A percentile compares a stretch with the other conserved stretches of the same genome.
Conservation (phyloP, 148 eudicot genomes). For the Vaccinium vitisidaea region DNA sequence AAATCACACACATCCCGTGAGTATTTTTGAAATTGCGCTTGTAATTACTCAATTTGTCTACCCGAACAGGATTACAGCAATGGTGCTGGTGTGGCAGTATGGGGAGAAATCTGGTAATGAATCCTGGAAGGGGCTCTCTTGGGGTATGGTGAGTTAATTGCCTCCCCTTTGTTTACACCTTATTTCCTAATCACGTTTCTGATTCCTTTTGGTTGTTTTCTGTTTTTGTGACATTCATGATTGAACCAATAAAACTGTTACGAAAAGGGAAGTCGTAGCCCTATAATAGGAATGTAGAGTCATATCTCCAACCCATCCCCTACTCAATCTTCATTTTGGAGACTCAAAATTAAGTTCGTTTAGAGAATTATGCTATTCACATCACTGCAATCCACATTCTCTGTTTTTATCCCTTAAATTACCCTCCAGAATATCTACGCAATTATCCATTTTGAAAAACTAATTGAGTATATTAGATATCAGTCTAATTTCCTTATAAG, state of each 20-base stretch:
- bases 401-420: no score
- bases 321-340: no score
- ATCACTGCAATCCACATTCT: no score
- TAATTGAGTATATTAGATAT: no score
- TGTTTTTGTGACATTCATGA: not conserved
- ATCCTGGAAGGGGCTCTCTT: conserved; percentile 87
- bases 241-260: not conserved
- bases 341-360: no score
- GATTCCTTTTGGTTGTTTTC: not conserved
- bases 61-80: conserved; percentile 62
- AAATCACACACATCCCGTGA: not conserved
- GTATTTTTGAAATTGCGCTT: not conserved
- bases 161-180: not conserved
- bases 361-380: no score
- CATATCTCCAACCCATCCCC: not conserved
- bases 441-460: no score
- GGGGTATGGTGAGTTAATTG: conserved; percentile 82
- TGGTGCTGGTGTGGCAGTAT: conserved; percentile 89
- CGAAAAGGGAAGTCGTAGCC: not conserved
- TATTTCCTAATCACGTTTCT: not conserved
- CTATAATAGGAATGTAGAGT: not conserved
- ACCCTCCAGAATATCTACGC: no score
- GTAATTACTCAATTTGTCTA: not conserved
- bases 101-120: conserved; percentile 75
- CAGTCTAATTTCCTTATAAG: no score